phyloP scores from a whole-genome alignment of 495 filamentous ascomycete genomes.

The Tuber brumale region DNA sequence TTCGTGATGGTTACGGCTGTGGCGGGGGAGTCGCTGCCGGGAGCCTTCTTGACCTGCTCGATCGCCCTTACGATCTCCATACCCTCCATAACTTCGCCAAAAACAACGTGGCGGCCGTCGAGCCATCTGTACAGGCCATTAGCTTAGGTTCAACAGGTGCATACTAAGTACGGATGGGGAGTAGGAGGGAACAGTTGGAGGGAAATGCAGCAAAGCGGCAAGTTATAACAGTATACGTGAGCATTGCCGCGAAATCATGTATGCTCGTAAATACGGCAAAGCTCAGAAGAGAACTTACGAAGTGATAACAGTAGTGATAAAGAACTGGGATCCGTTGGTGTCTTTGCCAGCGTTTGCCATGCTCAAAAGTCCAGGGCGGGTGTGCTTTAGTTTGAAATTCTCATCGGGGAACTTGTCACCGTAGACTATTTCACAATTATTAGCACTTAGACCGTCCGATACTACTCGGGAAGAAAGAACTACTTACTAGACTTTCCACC shows the following conservation, averaged over 20 bases:
- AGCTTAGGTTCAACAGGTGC: conserved; percentile 9
- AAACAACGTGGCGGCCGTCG: conserved; percentile 83
- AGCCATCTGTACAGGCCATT: conserved; percentile 58
- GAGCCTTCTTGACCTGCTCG: conserved; percentile 65
- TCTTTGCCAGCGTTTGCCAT: conserved; percentile 98
- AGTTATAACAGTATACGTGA: no score
- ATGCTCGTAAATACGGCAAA: not conserved
- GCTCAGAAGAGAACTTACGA: conserved; percentile 50
- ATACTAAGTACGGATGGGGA: not conserved
- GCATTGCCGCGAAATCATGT: no score
- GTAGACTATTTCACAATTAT: conserved; percentile 14
- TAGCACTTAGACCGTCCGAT: conserved; percentile 10
- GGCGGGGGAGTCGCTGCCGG: conserved; percentile 62
- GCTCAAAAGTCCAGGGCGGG: conserved; percentile 58
- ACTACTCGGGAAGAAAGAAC: not conserved
- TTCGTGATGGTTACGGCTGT: conserved; percentile 80
- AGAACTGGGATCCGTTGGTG: conserved; percentile 99
- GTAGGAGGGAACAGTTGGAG: not conserved
- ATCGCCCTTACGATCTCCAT: conserved; percentile 86
- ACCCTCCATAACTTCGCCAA: conserved; percentile 85
- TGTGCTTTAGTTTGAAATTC: conserved; percentile 42
- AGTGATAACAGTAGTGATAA: conserved; percentile 82
- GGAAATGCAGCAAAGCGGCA: no score
- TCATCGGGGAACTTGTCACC: conserved; percentile 45
- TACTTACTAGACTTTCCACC: conserved; percentile 73